Conservation (phyloP, 768 basidiomycete genomes). For the Lactarius sp. region DNA sequence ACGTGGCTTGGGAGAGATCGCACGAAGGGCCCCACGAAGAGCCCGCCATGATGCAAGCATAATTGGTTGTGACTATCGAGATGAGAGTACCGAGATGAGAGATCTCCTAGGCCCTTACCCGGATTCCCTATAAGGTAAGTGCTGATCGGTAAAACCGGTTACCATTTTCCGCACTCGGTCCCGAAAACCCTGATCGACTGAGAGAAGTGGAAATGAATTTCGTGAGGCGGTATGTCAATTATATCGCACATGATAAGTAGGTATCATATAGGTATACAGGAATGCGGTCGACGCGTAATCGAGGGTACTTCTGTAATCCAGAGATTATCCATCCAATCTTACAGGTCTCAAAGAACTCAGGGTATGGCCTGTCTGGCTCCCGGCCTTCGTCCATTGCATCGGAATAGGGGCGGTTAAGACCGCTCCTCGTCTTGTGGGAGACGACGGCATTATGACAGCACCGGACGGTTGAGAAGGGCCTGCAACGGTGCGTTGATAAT, state of each 20-base stretch:
- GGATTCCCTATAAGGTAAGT: no score
- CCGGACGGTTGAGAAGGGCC: not conserved
- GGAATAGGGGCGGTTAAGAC: not conserved
- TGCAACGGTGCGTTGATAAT: not conserved
- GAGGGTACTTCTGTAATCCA: not conserved
- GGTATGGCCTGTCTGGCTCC: conserved; percentile 10
- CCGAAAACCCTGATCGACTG: no score
- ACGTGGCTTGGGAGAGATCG: not conserved
- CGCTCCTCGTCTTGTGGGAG: conserved; percentile 9
- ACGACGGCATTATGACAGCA: not conserved
- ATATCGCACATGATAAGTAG: not conserved
- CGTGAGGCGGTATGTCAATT: not conserved
- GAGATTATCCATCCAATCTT: conserved; percentile 13
- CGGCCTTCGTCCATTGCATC: conserved; percentile 10
- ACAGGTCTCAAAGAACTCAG: conserved; percentile 11
- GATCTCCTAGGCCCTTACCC: no score
- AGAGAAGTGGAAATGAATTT: not conserved
- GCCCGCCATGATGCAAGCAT: conserved; percentile 6
- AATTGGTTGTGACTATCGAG: not conserved
- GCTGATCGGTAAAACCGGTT: no score
- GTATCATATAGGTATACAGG: conserved; percentile 15
- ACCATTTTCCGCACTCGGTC: no score
- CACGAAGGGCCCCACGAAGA: conserved; percentile 14
- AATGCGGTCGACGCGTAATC: not conserved
- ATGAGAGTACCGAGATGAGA: no score